phyloP scores from a whole-genome alignment of 345 rosid genomes.

The Salix caprea region DNA sequence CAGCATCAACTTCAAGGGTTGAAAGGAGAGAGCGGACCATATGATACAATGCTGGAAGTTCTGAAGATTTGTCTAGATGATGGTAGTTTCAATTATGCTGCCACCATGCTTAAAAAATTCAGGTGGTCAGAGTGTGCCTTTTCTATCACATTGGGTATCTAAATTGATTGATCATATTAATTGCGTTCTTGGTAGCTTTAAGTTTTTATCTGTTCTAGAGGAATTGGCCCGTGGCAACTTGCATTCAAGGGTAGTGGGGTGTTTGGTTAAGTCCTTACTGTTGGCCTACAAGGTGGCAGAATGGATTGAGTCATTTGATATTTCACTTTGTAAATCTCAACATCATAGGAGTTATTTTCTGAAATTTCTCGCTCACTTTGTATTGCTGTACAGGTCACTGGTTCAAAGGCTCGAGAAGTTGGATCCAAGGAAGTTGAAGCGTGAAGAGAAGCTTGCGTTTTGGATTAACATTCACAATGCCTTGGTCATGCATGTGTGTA shows the following conservation, averaged over 20 bases:
- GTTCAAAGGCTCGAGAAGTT: constrained; percentile 70
- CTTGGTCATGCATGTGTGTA: constrained; percentile 71
- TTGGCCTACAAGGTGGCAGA: not conserved
- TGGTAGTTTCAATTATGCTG: constrained; percentile 54
- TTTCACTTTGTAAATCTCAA: too few species aligned
- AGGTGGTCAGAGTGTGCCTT: constrained; percentile 40
- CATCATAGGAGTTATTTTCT: not conserved
- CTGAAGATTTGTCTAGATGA: constrained; percentile 54
- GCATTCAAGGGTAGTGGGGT: not conserved
- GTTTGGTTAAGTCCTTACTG: not conserved
- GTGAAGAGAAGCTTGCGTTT: constrained; percentile 91
- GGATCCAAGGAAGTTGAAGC: constrained; percentile 72
- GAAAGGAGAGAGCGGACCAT: constrained; percentile 45
- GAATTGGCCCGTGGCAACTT: not conserved
- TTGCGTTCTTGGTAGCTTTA: not conserved
- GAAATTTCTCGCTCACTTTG: not conserved
- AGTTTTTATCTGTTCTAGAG: not conserved
- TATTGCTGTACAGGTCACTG: constrained; percentile 46
- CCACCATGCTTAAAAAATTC: constrained; percentile 59
- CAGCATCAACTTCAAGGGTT: constrained; percentile 30
- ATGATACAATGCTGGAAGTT: constrained; percentile 46
- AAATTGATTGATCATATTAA: not conserved
- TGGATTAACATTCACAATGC: constrained; percentile 93
- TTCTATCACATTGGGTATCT: not conserved
- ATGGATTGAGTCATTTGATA: too few species aligned